Percentiles rank a stretch among this genome's conserved stretches.
These are phyloP conservation scores for Spinacia oleracea DNA, from an alignment of 179 eudicot species.

Conservation along the genomic window DNA sequence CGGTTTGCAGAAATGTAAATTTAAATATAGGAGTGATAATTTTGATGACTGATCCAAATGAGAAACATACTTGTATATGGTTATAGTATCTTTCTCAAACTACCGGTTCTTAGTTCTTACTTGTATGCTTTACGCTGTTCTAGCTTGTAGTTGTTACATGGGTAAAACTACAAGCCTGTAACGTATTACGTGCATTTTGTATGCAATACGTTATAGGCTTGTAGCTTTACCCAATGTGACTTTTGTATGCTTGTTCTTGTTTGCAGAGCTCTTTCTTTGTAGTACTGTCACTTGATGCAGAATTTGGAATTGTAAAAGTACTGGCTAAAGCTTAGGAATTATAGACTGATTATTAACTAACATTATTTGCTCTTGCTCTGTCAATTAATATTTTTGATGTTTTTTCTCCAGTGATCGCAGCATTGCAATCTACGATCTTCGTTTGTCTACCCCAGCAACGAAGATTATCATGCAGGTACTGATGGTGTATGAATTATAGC, in stretches of 20 bases:
- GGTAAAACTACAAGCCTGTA: neutral
- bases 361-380: neutral
- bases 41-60: neutral
- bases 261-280: too few relatives aligned
- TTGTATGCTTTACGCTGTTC: neutral
- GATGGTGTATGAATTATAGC: neutral
- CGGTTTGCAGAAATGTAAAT: neutral
- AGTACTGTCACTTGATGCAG: neutral
- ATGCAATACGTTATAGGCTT: too few relatives aligned
- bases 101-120: neutral
- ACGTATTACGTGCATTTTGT: neutral
- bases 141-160: neutral
- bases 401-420: conserved; percentile 74
- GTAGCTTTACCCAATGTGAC: too few relatives aligned
- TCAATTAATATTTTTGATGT: neutral
- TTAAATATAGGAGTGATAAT: neutral
- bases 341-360: neutral
- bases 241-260: too few relatives aligned
- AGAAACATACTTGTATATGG: neutral
- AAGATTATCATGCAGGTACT: conserved; percentile 88
- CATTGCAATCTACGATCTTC: conserved; percentile 85
- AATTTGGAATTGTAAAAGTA: neutral
- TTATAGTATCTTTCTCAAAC: neutral
- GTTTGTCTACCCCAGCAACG: conserved; percentile 72
- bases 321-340: neutral